phyloP scores from a whole-genome alignment of 2,329 filamentous ascomycete genomes.

The Hypocreales sp. region DNA sequence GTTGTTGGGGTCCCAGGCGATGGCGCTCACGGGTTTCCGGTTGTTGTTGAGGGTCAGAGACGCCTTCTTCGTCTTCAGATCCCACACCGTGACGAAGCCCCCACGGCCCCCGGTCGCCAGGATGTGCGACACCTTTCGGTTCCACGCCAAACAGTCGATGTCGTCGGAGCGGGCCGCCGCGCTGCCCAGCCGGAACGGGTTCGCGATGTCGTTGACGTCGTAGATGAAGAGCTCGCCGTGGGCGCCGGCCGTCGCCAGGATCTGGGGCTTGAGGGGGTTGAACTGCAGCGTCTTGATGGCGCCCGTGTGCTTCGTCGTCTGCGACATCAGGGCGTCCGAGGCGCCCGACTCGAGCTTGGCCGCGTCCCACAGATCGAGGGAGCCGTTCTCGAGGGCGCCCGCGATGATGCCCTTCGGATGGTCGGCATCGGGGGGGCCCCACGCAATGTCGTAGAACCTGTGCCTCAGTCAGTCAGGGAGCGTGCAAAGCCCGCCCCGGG shows the following conservation, averaged over 20 bases:
- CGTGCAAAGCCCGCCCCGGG: background rate
- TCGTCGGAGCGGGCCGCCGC: slow-evolving; percentile 82
- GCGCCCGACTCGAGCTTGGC: slow-evolving; percentile 44
- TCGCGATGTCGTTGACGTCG: slow-evolving; percentile 79
- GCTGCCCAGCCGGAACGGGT: slow-evolving; percentile 78
- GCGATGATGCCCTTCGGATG: slow-evolving; percentile 81
- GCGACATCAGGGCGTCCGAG: slow-evolving; percentile 65
- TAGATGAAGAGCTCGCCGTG: slow-evolving; percentile 96
- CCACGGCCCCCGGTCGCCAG: slow-evolving; percentile 84
- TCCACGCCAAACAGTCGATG: slow-evolving; percentile 95
- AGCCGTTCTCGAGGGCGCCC: slow-evolving; percentile 86
- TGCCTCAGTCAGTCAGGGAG: slow-evolving; percentile 4
- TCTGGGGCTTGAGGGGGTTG: slow-evolving; percentile 82
- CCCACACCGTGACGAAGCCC: slow-evolving; percentile 96
- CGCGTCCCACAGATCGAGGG: slow-evolving; percentile 87
- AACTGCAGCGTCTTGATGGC: slow-evolving; percentile 92
- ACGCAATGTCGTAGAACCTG: slow-evolving; percentile 95
- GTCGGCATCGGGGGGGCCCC: slow-evolving; percentile 69
- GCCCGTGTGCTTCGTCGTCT: slow-evolving; percentile 79
- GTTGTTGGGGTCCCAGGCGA: slow-evolving; percentile 94
- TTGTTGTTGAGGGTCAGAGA: slow-evolving; percentile 92
- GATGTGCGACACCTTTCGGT: slow-evolving; percentile 94
- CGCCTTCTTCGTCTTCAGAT: slow-evolving; percentile 94
- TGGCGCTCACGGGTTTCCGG: slow-evolving; percentile 83
- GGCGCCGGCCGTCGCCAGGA: slow-evolving; percentile 80